Evolutionary conservation across 352 stramenopile species (phyloP), one percentile per base, ranked within the genome.

Genomic region (Globisporangium sylvaticum): DNA sequence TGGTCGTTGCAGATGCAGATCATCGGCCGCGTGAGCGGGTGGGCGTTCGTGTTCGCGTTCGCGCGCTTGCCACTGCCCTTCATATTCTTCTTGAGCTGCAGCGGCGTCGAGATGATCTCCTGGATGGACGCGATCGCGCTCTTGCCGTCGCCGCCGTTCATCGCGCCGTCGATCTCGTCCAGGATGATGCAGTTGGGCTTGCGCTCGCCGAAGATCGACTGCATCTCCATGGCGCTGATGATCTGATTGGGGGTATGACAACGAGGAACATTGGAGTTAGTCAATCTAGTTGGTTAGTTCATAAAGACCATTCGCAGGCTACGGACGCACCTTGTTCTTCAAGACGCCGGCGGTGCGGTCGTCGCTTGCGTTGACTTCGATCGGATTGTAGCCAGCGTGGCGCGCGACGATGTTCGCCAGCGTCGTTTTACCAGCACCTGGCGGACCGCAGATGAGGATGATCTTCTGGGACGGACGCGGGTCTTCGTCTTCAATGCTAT

Each of bases 1-100:
- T 98, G 90, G 72, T 99, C 94, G 75, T 99, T 99, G 79, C 97
- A 99, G 76, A 99, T 99, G 71, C 98, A 98, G 67, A 99, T 99
- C 20, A 99, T 80, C 8, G 97, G 97, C 1, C 97, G 87, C 58
- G 77, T 97, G 44, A 98, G 73, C 6, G 94, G 83, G 44, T 98
- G 88, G 25, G 77, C 72, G 55, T 77, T 81, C 25, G 66, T 62
- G 22, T 44, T 81, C 25, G 66, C 63, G 22, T 44, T 37, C 32
- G 75, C 72, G 22, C 62, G 67, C 58, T 84, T 82, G 42, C 46
- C 58, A 24, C 58, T 42, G 18, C 4, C 18, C 20, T 71, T 67
- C 15, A 25, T 18, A 18, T 55, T 71, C 66, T 82, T 88, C 53
- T 87, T 83, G 48, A 37, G 66, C 54, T 72, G 81, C 70, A 98